These are phyloP conservation scores for Calycina herbarum DNA, from an alignment of 2,329 filamentous ascomycete genomes.

Conservation along the genomic window DNA sequence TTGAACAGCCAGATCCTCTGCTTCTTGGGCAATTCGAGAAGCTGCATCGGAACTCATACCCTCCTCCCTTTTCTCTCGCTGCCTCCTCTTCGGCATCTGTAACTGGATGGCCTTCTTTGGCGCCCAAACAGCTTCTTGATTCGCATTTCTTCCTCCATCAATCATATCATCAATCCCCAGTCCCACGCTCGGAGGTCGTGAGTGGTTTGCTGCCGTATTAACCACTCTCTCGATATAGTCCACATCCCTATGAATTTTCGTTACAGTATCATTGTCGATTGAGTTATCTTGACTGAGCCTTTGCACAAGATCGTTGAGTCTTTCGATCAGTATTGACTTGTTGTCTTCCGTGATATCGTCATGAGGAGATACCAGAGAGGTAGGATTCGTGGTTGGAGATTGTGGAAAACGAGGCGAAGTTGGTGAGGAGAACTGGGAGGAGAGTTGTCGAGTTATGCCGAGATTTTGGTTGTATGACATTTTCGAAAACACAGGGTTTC, in stretches of 20 bases:
- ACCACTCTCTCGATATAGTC: conserved; percentile 40
- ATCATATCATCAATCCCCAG: conserved; percentile 4
- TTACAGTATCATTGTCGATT: conserved; percentile 34
- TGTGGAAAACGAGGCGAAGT: conserved; percentile 16
- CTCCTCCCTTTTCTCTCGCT: conserved; percentile 17
- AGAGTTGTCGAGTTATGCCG: conserved; percentile 30
- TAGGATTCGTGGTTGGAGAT: conserved; percentile 12
- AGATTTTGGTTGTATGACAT: conserved; percentile 33
- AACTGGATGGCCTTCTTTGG: conserved; percentile 26
- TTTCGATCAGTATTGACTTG: conserved; percentile 37
- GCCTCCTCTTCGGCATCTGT: conserved; percentile 11
- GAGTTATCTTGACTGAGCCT: conserved; percentile 33
- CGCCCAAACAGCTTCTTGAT: neutral
- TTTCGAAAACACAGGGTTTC: conserved; percentile 5
- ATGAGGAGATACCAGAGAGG: neutral
- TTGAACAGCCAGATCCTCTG: conserved; percentile 50
- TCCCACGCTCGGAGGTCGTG: conserved; percentile 4
- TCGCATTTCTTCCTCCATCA: conserved; percentile 12
- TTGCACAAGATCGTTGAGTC: conserved; percentile 39
- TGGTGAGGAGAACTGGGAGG: conserved; percentile 32
- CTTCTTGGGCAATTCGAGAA: conserved; percentile 40
- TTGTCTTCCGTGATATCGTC: conserved; percentile 32
- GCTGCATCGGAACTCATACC: conserved; percentile 36
- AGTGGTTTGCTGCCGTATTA: conserved; percentile 19
- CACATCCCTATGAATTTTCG: conserved; percentile 39